Conservation (phyloP, 495 filamentous ascomycete species). For the Neurospora sp. region DNA sequence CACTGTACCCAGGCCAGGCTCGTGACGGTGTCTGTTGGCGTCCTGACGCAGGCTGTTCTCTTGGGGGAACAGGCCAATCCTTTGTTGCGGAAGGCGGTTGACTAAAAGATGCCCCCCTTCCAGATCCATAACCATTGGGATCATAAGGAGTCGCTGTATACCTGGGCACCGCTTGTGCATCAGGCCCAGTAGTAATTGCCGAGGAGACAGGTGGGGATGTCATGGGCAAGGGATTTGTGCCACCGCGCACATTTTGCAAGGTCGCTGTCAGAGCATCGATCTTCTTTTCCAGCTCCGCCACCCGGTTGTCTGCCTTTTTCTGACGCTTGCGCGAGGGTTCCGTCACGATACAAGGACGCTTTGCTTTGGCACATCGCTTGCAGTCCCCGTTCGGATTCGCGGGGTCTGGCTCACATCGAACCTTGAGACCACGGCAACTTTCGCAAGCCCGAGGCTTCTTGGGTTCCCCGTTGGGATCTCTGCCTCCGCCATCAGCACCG, state of each 20-base stretch:
- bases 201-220: constrained; percentile 15
- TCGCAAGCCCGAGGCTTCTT: constrained; percentile 89
- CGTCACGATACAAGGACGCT: constrained; percentile 69
- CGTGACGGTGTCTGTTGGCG: not conserved
- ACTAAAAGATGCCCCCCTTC: not conserved
- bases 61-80: not conserved
- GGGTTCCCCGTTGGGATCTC: constrained; percentile 41
- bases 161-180: not conserved
- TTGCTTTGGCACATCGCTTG: constrained; percentile 78
- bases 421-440: constrained; percentile 80
- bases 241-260: constrained; percentile 47
- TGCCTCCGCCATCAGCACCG: constrained; percentile 10
- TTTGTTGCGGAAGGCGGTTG: not conserved
- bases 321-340: constrained; percentile 75
- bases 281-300: constrained; percentile 89
- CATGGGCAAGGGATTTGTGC: not conserved
- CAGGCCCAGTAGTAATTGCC: not conserved
- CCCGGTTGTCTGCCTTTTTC: constrained; percentile 87
- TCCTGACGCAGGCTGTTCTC: not conserved
- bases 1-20: not conserved
- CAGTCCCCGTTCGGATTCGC: constrained; percentile 57
- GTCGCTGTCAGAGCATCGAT: constrained; percentile 81
- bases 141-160: not conserved
- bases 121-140: not conserved
- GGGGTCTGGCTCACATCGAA: constrained; percentile 71